Conservation (phyloP, 352 stramenopile genomes). For the Phytophthora sp. region DNA sequence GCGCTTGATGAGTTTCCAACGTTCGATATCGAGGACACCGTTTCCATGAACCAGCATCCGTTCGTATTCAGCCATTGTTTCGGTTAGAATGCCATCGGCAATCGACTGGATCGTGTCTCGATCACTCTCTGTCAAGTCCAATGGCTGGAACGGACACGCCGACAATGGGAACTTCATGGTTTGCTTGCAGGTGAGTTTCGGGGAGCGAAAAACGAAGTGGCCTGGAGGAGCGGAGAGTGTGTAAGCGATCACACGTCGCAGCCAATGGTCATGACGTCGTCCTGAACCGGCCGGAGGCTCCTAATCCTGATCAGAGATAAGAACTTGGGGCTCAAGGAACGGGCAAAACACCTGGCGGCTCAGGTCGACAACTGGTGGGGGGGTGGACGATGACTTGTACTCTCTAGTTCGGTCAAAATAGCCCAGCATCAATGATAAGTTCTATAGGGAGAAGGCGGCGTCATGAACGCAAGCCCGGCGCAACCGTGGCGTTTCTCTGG, state of each 20-base stretch:
- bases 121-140: conserved; percentile 34
- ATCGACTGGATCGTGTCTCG: conserved; percentile 29
- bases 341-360: conserved; percentile 19
- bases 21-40: conserved; percentile 43
- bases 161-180: conserved; percentile 48
- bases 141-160: conserved; percentile 38
- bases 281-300: conserved; percentile 12
- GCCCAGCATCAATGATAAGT: background rate
- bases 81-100: conserved; percentile 31
- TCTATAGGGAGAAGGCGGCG: conserved; percentile 4
- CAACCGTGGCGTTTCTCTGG: background rate
- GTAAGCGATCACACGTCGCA: no score
- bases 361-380: background rate
- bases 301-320: conserved; percentile 32
- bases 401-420: conserved; percentile 16
- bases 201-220: conserved; percentile 32
- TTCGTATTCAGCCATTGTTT: conserved; percentile 53
- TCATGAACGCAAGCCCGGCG: background rate
- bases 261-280: conserved; percentile 3
- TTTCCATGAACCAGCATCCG: conserved; percentile 40
- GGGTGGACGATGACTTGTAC: background rate
- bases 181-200: conserved; percentile 2
- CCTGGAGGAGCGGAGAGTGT: no score
- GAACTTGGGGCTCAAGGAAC: conserved; percentile 19
- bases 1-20: conserved; percentile 58